Evolutionary conservation across 1,284 basidiomycete species (phyloP), one percentile per base, ranked within the genome.

Genomic region (Dichomitus squalens): DNA sequence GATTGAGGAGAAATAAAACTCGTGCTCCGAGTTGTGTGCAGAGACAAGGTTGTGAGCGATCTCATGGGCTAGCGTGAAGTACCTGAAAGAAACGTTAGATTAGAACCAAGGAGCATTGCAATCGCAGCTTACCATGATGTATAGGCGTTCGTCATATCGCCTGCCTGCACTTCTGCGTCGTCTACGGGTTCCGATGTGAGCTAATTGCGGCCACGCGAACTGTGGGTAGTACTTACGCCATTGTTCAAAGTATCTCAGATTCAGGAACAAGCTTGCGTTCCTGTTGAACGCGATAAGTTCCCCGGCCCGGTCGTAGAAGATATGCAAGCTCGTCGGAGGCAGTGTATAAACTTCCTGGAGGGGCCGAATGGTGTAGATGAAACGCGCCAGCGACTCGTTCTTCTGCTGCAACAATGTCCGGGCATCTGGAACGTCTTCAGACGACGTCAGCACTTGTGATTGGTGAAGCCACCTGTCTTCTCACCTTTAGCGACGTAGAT

Each of bases 231-330:
- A 83, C 89, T 76, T 69, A 93, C 91, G 95, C 95, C 94, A 95
- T 57, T 88, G 86, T 68, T 91, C 81, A 63, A 87, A 96, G 70
- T 90, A 97, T 36, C 93, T 81, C 25, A 96, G 76, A 70, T 98
- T 98, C 64, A 98, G 77, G 75, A 95, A 98, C 29, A 99, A 80
- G 57, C 90, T 90, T 3, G 93, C 95, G 51, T 86, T 88, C 29
- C 94, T 81, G 72, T 98, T 99, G 79, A 98, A 98, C 0, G 96
- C 96, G 59, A 98, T 97, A 18, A 90, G 76, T 1, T 87, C 90
- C 1, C 96, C 95, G 6, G 78, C 76, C 9, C 80, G 70, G 68
- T 99, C 95, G 73, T 88, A 90, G 71, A 98, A 98, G 2, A 99
- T 82, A 66, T 96, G 92, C 61, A 98, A 68, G 54, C 88, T 90